Evolutionary conservation across 176 grass and related monocot species (phyloP).

Genomic region (Avena sativa): DNA sequence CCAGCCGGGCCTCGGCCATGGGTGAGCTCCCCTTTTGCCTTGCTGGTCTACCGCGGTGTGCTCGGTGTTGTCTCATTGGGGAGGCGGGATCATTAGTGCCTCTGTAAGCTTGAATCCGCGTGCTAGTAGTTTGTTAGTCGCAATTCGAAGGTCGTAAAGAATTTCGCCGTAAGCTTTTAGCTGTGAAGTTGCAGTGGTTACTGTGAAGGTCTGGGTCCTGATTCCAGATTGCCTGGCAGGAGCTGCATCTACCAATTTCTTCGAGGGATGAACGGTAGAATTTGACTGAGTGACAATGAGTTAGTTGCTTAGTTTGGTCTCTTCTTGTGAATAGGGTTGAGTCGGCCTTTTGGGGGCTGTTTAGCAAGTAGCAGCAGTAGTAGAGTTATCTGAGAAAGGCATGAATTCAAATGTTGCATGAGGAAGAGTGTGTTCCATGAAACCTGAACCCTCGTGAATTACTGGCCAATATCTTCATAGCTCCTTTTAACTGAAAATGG

Average conservation of each 20-base stretch:
- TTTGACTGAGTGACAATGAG: background rate
- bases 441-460: background rate
- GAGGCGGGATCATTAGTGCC: background rate
- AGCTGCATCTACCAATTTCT: too few relatives aligned
- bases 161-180: background rate
- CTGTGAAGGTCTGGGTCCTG: background rate
- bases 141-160: background rate
- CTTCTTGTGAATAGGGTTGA: background rate
- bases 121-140: background rate
- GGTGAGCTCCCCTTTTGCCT: slow-evolving; percentile 37
- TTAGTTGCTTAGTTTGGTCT: background rate
- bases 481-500: background rate
- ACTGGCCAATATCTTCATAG: background rate
- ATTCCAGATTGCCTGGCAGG: too few relatives aligned
- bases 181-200: too few relatives aligned
- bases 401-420: background rate
- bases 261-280: too few relatives aligned
- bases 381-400: background rate
- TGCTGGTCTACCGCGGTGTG: background rate
- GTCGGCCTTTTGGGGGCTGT: background rate
- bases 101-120: background rate
- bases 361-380: background rate
- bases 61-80: background rate
- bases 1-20: slow-evolving; percentile 43
- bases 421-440: too few relatives aligned